Evolutionary conservation across 1,139 yeast genomes (phyloP).

Genomic region (Magnusiomyces starmeri): DNA sequence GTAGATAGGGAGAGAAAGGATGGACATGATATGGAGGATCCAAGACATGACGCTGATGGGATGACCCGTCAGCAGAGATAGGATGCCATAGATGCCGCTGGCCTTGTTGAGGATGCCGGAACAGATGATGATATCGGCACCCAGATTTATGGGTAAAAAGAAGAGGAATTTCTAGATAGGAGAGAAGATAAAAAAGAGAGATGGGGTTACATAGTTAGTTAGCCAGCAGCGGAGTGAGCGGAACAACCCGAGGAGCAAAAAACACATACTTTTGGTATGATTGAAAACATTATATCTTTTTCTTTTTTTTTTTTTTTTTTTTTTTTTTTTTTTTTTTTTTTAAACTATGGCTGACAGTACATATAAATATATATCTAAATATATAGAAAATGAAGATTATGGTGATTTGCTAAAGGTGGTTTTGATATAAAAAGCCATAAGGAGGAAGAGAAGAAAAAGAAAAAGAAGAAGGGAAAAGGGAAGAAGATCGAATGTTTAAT

Average conservation of each 20-base stretch:
- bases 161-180: slow-evolving; percentile 41
- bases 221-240: background rate
- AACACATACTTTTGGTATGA: background rate
- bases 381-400: too few species aligned
- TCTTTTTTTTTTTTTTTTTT: background rate
- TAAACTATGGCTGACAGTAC: background rate
- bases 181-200: background rate
- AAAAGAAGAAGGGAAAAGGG: slow-evolving; percentile 5
- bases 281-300: background rate
- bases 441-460: slow-evolving; percentile 6
- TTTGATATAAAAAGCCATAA: too few species aligned
- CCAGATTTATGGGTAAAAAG: slow-evolving; percentile 69
- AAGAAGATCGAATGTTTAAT: background rate
- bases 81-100: slow-evolving; percentile 79
- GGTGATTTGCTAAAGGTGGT: too few species aligned
- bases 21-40: slow-evolving; percentile 65
- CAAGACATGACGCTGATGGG: slow-evolving; percentile 79
- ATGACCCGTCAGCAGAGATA: slow-evolving; percentile 81
- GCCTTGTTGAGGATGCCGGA: slow-evolving; percentile 80
- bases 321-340: background rate
- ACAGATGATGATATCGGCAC: slow-evolving; percentile 79
- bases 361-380: too few species aligned
- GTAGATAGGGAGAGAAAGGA: slow-evolving; percentile 59
- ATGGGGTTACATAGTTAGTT: background rate
- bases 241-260: too few species aligned